These are phyloP conservation scores for Penicillium fuscoglaucum DNA, from an alignment of 2,329 filamentous ascomycete species.

Conservation along the genomic window DNA sequence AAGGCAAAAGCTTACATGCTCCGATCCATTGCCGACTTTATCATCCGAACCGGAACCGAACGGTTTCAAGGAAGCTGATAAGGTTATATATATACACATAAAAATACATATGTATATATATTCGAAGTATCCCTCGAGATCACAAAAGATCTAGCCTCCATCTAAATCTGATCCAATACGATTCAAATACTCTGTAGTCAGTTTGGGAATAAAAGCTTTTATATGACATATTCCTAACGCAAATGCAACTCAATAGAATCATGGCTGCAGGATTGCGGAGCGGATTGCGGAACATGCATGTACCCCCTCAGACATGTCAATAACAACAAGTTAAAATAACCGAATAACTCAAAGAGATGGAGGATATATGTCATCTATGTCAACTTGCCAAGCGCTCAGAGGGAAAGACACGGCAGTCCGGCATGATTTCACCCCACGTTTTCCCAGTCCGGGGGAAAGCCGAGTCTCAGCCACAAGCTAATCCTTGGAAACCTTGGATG, in stretches of 20 bases:
- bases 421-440: constrained; percentile 8
- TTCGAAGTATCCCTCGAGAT: background rate
- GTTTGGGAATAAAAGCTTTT: background rate
- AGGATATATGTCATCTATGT: background rate
- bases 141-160: background rate
- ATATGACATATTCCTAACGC: background rate
- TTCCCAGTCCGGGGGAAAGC: constrained; percentile 2
- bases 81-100: background rate
- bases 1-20: background rate
- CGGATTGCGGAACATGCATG: background rate
- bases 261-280: background rate
- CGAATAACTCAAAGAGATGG: background rate
- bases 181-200: background rate
- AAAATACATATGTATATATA: no score
- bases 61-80: background rate
- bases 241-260: background rate
- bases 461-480: background rate
- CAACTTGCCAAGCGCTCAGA: background rate
- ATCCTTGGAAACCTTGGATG: background rate
- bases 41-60: background rate
- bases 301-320: background rate
- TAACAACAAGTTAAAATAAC: background rate
- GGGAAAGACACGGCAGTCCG: background rate
- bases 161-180: background rate
- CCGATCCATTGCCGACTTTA: background rate